These are phyloP conservation scores for apple (Malus domestica) DNA, from an alignment of 306 rosid species.

Conservation along the genomic window ASM211411v1 NC_041790.1:5192501-5193000, in stretches of 20 bases:
- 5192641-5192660: neutral
- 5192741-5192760: conserved; percentile 8
- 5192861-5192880: conserved; percentile 31
- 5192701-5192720: conserved; percentile 25
- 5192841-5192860: conserved; percentile 32
- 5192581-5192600: too few species aligned
- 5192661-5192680: neutral
- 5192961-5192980: too few species aligned
- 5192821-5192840: conserved; percentile 27
- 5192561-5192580: too few species aligned
- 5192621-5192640: neutral
- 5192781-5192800: conserved; percentile 30
- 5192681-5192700: neutral
- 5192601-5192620: too few species aligned
- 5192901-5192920: conserved; percentile 4
- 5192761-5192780: conserved; percentile 22
- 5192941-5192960: neutral
- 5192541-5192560: too few species aligned
- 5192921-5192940: conserved; percentile 17
- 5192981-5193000: neutral
- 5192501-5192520: too few species aligned
- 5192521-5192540: too few species aligned
- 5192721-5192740: conserved; percentile 18
- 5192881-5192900: conserved; percentile 4
- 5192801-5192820: neutral